A percentile compares a stretch with the other conserved stretches of the same genome.
These are phyloP conservation scores for Carallia pectinifolia DNA, from an alignment of 345 rosid species.

Conservation along the genomic window DNA sequence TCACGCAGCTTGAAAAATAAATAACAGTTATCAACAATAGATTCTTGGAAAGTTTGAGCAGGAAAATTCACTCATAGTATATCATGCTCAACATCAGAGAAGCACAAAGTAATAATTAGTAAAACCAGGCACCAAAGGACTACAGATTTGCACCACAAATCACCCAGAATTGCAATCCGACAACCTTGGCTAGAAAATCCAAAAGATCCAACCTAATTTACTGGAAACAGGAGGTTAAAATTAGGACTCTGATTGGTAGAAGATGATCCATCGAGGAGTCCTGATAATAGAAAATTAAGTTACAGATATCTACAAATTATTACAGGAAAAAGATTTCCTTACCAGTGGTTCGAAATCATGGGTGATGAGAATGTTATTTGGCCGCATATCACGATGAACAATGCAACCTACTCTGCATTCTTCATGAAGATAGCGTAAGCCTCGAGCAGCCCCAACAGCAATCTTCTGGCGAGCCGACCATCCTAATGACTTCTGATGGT, in stretches of 20 bases:
- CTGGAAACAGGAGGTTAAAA: background rate
- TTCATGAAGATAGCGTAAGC: slow-evolving; percentile 97
- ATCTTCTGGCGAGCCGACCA: slow-evolving; percentile 95
- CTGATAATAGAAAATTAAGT: background rate
- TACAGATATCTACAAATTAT: background rate
- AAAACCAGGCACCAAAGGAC: background rate
- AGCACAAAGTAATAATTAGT: background rate
- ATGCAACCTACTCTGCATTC: slow-evolving; percentile 99
- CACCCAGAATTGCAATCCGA: too few species aligned
- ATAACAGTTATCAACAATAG: background rate
- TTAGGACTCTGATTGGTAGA: background rate
- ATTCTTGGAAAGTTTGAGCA: background rate
- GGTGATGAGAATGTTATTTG: slow-evolving; percentile 96
- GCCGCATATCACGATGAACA: slow-evolving; percentile 99
- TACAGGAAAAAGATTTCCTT: slow-evolving; percentile 9
- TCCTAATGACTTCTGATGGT: slow-evolving; percentile 58
- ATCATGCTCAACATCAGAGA: background rate
- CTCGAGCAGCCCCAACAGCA: slow-evolving; percentile 99
- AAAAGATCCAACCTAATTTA: background rate
- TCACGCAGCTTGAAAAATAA: background rate
- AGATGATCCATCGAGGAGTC: background rate
- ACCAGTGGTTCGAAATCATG: slow-evolving; percentile 99
- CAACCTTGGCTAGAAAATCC: background rate
- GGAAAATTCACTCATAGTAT: background rate
- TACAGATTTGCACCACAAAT: too few species aligned